Conservation (phyloP, 371 early-diverging fungal genomes). For the Apophysomyces trapeziformis region DNA sequence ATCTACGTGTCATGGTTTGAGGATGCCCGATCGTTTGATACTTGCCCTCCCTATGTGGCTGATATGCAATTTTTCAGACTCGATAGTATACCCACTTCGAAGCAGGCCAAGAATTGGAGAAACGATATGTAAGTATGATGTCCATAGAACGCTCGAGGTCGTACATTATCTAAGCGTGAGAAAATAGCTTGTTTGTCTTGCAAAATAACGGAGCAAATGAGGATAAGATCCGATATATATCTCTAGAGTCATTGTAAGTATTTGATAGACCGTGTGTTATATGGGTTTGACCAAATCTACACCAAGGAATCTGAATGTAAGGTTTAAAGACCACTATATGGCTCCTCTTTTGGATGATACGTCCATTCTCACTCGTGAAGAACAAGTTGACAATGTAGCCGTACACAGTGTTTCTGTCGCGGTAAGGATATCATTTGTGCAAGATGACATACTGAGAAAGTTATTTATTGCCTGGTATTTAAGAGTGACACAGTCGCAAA, state of each 20-base stretch:
- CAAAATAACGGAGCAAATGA: not conserved
- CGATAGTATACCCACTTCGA: not conserved
- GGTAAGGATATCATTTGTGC: not conserved
- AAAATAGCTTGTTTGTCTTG: not conserved
- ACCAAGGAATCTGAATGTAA: slow-evolving; percentile 6
- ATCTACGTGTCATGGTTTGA: slow-evolving; percentile 8
- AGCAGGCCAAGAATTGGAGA: slow-evolving; percentile 15
- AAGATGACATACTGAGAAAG: no score
- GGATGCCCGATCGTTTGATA: not conserved
- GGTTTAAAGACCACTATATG: not conserved
- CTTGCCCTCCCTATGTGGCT: slow-evolving; percentile 3
- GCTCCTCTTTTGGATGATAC: not conserved
- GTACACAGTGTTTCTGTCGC: slow-evolving; percentile 19
- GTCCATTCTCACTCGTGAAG: not conserved
- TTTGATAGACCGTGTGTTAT: not conserved
- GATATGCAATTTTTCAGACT: slow-evolving; percentile 8
- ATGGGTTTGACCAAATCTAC: not conserved
- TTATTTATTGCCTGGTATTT: not conserved
- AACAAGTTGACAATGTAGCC: not conserved
- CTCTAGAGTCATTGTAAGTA: slow-evolving; percentile 2
- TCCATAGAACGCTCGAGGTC: not conserved
- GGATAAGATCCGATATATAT: slow-evolving; percentile 6
- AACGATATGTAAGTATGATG: slow-evolving; percentile 16
- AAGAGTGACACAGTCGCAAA: not conserved
- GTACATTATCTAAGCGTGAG: not conserved